Base-by-base conservation (phyloP, 805 yeast species). In the Candida sonorensis region DNA sequence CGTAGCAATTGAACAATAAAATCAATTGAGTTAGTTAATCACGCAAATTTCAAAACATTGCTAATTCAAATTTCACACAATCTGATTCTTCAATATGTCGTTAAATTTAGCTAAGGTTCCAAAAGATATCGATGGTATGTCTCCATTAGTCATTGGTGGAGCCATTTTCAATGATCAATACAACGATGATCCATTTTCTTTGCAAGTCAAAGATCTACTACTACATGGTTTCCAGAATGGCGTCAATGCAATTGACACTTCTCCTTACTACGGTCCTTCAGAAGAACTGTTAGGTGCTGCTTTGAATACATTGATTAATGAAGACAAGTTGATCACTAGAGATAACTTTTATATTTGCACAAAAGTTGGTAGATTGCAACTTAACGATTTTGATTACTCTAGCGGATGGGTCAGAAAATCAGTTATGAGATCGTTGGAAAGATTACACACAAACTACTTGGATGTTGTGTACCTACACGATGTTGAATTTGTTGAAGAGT, bases 211-310 rank as follows among this genome's bases (percentile, higher is more conserved):
- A 9, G 75, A 72, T 0, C 69, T 88, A 30, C 44, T 88, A 14
- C 51, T 61, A 29, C 46, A 54, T 10, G 92, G 88, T 0, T 78
- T 88, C 46, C 57, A 62, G 14, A 50, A 64, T 17, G 96, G 96
- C 0, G 62, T 85, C 38, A 69, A 67, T 28, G 92, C 94, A 2
- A 64, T 88, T 23, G 97, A 88, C 51, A 86, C 97, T 0, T 83
- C 96, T 0, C 96, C 97, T 4, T 87, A 84, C 59, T 88, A 88
- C 52, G 97, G 97, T 0, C 85, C 85, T 0, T 82, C 94, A 5
- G 97, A 88, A 50, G 65, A 58, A 13, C 42, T 88, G 10, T 51
- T 84, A 5, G 97, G 97, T 2, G 39, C 65, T 11, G 90, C 87
- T 0, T 59, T 88, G 42, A 53, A 57, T 16, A 34, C 49, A 1